A percentile compares a stretch with the other conserved stretches of the same genome.
Conservation (phyloP, 2,329 filamentous ascomycete genomes). For the Oidium heveae region DNA sequence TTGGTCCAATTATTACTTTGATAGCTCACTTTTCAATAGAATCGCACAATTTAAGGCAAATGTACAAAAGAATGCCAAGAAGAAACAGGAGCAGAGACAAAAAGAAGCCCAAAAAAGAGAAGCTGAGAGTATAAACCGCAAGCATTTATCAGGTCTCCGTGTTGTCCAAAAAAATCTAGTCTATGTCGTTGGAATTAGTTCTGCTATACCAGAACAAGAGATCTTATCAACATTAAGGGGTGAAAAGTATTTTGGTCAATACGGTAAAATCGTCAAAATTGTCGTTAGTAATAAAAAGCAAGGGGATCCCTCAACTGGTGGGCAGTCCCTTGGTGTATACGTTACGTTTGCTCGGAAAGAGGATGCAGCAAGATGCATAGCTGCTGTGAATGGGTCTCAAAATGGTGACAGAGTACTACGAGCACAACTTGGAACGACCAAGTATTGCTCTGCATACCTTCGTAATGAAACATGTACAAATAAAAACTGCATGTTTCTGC, state of each 20-base stretch:
- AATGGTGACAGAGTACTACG: slow-evolving; percentile 73
- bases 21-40: slow-evolving; percentile 17
- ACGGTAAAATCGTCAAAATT: slow-evolving; percentile 95
- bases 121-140: slow-evolving; percentile 82
- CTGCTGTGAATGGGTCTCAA: slow-evolving; percentile 71
- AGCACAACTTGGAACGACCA: slow-evolving; percentile 68
- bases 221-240: slow-evolving; percentile 75
- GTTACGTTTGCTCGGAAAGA: slow-evolving; percentile 90
- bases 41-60: slow-evolving; percentile 52
- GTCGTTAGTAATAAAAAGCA: slow-evolving; percentile 77
- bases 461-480: slow-evolving; percentile 89
- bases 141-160: slow-evolving; percentile 81
- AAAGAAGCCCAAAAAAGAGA: slow-evolving; percentile 93
- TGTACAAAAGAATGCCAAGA: slow-evolving; percentile 78
- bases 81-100: slow-evolving; percentile 61
- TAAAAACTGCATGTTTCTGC: slow-evolving; percentile 89
- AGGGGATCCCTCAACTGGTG: slow-evolving; percentile 34
- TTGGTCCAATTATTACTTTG: neutral
- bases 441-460: slow-evolving; percentile 93
- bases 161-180: slow-evolving; percentile 98
- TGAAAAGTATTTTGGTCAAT: slow-evolving; percentile 88
- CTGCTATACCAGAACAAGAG: slow-evolving; percentile 76
- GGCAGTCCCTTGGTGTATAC: slow-evolving; percentile 65
- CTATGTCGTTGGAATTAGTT: slow-evolving; percentile 86
- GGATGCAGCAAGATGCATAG: slow-evolving; percentile 74